Conservation (phyloP, 116 monocot genomes). For the Papilionanthe hybrid region DNA sequence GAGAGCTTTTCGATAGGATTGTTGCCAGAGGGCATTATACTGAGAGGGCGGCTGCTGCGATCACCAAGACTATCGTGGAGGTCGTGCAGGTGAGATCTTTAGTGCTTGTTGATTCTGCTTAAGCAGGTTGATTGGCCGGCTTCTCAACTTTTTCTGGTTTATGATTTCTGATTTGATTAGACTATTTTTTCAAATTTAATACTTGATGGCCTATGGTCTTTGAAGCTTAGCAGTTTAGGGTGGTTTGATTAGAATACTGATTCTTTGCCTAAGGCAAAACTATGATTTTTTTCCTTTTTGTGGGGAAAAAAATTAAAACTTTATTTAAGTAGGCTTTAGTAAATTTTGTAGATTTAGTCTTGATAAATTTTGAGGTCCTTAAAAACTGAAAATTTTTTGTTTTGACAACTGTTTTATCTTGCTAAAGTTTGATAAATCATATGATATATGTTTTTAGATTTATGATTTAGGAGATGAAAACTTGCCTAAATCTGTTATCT, state of each 20-base stretch:
- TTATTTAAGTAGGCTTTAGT: neutral
- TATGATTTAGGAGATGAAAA: neutral
- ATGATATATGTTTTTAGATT: neutral
- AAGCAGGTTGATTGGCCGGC: neutral
- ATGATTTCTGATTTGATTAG: neutral
- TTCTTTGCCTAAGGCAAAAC: neutral
- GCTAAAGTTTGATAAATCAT: neutral
- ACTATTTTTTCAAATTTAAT: neutral
- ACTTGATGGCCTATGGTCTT: neutral
- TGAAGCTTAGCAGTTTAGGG: neutral
- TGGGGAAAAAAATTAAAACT: neutral
- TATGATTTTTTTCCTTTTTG: neutral
- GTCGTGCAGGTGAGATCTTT: slow-evolving; percentile 62
- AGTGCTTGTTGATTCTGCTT: neutral
- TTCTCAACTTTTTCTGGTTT: neutral
- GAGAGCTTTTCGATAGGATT: slow-evolving; percentile 83
- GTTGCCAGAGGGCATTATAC: slow-evolving; percentile 74
- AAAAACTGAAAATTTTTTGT: neutral
- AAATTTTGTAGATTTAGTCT: neutral
- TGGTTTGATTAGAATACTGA: neutral
- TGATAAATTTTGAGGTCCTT: neutral
- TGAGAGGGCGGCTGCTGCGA: slow-evolving; percentile 60
- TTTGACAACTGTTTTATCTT: neutral
- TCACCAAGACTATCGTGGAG: slow-evolving; percentile 72
- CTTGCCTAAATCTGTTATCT: too few relatives aligned